Conservation (phyloP, 2,329 filamentous ascomycete species). For the Beauveria bassiana region DNA sequence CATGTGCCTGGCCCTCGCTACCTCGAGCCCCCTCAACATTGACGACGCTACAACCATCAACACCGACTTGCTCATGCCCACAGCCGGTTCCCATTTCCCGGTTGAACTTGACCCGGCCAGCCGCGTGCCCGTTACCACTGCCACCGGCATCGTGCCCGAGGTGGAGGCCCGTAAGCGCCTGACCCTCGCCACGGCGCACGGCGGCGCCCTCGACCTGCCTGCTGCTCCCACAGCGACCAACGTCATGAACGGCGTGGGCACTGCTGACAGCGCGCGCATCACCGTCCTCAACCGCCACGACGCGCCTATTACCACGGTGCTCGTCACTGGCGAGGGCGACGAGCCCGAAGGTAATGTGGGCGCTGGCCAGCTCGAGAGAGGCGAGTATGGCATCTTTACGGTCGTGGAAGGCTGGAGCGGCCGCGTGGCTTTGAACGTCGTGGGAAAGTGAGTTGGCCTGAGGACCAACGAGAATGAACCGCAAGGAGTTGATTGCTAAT, state of each 20-base stretch:
- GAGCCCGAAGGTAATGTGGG: background rate
- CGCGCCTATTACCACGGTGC: conserved; percentile 2
- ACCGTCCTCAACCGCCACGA: background rate
- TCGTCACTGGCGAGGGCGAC: background rate
- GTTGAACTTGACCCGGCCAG: background rate
- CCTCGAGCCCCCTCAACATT: background rate
- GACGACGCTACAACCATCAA: background rate
- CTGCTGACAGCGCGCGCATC: background rate
- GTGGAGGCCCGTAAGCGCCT: background rate
- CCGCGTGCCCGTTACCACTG: background rate
- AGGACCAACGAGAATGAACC: background rate
- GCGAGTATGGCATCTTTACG: conserved; percentile 3
- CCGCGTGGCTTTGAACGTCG: conserved; percentile 9
- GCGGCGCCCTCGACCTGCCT: conserved; percentile 5
- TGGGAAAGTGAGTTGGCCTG: background rate
- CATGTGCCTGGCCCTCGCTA: background rate
- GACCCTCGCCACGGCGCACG: background rate
- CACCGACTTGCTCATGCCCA: background rate
- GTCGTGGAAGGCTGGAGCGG: conserved; percentile 9
- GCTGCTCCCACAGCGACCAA: background rate
- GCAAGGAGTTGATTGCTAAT: background rate
- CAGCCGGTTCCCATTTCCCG: background rate
- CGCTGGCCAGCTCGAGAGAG: background rate
- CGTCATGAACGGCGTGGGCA: background rate
- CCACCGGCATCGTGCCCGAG: background rate